Evolutionary conservation across 1,139 yeast species (phyloP), one percentile per base, ranked within the genome.

Genomic region (Entelexis paramagnoliae): DNA sequence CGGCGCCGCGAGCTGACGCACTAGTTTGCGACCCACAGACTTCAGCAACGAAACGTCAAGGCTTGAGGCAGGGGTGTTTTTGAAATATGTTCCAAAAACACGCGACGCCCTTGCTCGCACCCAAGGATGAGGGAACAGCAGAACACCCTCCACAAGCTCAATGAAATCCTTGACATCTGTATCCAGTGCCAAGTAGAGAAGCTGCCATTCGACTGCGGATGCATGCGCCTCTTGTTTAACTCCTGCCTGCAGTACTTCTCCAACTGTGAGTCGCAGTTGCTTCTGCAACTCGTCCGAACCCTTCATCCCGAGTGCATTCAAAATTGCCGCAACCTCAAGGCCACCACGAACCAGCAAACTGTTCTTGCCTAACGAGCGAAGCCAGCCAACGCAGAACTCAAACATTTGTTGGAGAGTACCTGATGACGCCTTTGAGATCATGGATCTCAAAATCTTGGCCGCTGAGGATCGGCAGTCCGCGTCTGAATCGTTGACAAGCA

Each of bases 41-140:
- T 62, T 63, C 13, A 41, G 16, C 14, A 41, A 19, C 4, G 28
- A 19, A 11, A 10, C 4, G 6, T 29, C 28, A 4, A 41, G 17
- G 10, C 9, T 16, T 3, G 34, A 4, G 10, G 24, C 19, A 50
- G 72, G 66, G 2, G 48, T 42, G 7, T 3, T 14, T 22, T 58
- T 50, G 47, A 52, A 67, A 58, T 40, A 62, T 50, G 10, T 48
- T 49, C 45, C 70, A 39, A 81, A 66, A 46, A 87, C 70, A 49
- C 89, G 73, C n/a, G 83, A 71, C 0, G 94, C 70, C 5, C 78
- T 71, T 52, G 84, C 72, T 62, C 97, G 78, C 13, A 89, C 83
- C 97, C 97, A 89, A 0, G 94, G 75, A 65, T 89, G 97, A 2
- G 96, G 96, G 65, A 78, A 91, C 50, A 89, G 70, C 56, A 88